phyloP scores from a whole-genome alignment of 2,329 filamentous ascomycete species.

The Trichoderma guizhouense region DNA sequence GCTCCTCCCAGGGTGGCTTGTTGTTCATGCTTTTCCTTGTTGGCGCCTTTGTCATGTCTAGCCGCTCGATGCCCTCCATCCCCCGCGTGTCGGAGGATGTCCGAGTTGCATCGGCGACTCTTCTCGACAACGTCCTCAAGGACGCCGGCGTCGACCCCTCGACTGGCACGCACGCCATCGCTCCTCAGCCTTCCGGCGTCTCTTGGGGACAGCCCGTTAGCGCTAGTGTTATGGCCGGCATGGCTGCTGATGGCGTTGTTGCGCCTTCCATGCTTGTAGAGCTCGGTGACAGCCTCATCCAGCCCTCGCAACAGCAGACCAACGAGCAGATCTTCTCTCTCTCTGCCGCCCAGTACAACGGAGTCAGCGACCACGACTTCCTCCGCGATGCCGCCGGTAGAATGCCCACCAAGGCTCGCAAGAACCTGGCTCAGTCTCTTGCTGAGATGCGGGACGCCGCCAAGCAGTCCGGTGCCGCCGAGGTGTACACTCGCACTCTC shows the following conservation, averaged over 20 bases:
- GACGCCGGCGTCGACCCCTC: conserved; percentile 63
- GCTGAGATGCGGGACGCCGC: conserved; percentile 69
- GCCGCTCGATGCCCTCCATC: conserved; percentile 68
- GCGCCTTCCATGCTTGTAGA: conserved; percentile 62
- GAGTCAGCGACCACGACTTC: conserved; percentile 66
- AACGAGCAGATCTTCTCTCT: conserved; percentile 85
- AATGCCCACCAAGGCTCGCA: conserved; percentile 60
- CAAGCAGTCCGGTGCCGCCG: conserved; percentile 69
- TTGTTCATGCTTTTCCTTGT: conserved; percentile 95
- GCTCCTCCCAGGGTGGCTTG: conserved; percentile 73
- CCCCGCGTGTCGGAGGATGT: conserved; percentile 78
- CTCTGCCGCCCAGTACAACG: conserved; percentile 83
- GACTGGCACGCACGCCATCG: conserved; percentile 43
- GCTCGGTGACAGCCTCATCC: conserved; percentile 65
- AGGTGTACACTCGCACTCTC: conserved; percentile 88
- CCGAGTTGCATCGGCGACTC: conserved; percentile 70
- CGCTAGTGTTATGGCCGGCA: conserved; percentile 45
- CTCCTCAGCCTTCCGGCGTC: conserved; percentile 51
- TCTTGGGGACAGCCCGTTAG: conserved; percentile 43
- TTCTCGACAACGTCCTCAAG: conserved; percentile 78
- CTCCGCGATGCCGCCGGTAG: conserved; percentile 54
- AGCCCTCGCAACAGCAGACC: conserved; percentile 79
- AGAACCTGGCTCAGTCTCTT: conserved; percentile 76
- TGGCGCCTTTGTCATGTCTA: conserved; percentile 92
- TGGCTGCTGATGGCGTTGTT: conserved; percentile 32